Base-by-base conservation (phyloP, 2,329 filamentous ascomycete genomes). In the Annulohypoxylon truncatum region DNA sequence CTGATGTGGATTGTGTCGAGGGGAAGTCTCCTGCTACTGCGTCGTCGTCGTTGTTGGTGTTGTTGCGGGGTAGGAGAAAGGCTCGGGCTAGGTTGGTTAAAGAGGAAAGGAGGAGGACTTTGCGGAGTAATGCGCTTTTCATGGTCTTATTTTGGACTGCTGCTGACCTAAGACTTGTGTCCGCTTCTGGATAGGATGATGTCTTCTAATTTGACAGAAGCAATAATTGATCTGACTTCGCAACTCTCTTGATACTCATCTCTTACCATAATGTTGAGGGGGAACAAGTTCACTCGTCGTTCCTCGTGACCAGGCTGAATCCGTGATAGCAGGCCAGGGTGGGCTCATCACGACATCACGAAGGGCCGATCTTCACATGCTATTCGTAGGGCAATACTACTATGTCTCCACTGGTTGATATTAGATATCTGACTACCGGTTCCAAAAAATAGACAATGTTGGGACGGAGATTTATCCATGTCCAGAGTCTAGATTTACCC, bases 401-500 rank as follows among this genome's bases (percentile, higher is more conserved):
- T 13, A 62, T 22, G 24, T n/a, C 38, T 50, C 62, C 58, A 40
- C 33, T 48, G n/a, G 22, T 35, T 15, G 28, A 66, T 56, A 63
- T 66, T 63, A 59, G 56, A 35, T 51, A 54, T 15, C 40, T 42
- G n/a, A 38, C 28, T 38, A 28, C 40, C 54, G 50, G 44, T 48
- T 48, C 57, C 57, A 35, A 47, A 35, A 26, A 53, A 48, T n/a
- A 56, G 44, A 31, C 35, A 31, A 51, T 51, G 38, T 52, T 65
- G 50, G 54, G 38, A 56, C 24, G 53, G 35, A 57, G 54, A 66
- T 67, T 67, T 64, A 69, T 56, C 63, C 67, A 64, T 61, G 46
- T 28, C 28, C 18, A 51, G 44, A 38, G 26, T 28, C 20, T 52
- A 12, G 46, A 64, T 54, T 69, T 64, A 67, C 28, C 60, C 56